Evolutionary conservation across 352 stramenopile genomes (phyloP).

Genomic region (Phytophthora litchii): DNA sequence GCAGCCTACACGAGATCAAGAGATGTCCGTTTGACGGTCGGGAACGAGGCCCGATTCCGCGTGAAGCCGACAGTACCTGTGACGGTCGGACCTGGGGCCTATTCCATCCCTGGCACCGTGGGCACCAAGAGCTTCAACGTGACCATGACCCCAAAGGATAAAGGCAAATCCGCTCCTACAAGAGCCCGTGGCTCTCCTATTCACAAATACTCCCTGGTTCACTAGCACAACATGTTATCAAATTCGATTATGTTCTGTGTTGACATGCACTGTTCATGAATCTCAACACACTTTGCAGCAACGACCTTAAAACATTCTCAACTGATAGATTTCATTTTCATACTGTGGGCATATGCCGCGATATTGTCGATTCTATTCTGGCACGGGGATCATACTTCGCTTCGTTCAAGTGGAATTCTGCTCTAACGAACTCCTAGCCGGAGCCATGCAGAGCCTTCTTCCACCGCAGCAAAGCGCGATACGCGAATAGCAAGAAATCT

Average conservation of each 20-base stretch:
- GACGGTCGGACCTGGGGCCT: conserved; percentile 54
- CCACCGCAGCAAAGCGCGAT: conserved; percentile 70
- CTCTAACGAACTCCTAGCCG: conserved; percentile 18
- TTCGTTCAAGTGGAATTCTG: conserved; percentile 8
- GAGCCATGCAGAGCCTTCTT: conserved; percentile 51
- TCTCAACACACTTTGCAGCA: too few species aligned
- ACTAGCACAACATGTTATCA: background rate
- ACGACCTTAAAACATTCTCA: conserved; percentile 3
- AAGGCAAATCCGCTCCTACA: conserved; percentile 15
- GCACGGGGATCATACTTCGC: conserved; percentile 25
- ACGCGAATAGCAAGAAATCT: conserved; percentile 86
- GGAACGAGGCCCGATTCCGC: conserved; percentile 56
- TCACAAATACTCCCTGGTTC: conserved; percentile 6
- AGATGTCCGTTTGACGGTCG: conserved; percentile 50
- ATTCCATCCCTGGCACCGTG: conserved; percentile 59
- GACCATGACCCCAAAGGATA: conserved; percentile 48
- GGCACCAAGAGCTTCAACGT: conserved; percentile 75
- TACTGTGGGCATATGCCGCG: conserved; percentile 15
- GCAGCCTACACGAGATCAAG: conserved; percentile 38
- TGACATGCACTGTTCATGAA: too few species aligned
- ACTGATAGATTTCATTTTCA: conserved; percentile 27
- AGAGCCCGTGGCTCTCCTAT: conserved; percentile 16
- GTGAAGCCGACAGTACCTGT: conserved; percentile 55
- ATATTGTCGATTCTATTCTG: conserved; percentile 30
- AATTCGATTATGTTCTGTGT: too few species aligned